Percentiles rank a stretch among this genome's conserved stretches.
Conservation (phyloP, 2,329 filamentous ascomycete genomes). For the Juglanconis sp. region DNA sequence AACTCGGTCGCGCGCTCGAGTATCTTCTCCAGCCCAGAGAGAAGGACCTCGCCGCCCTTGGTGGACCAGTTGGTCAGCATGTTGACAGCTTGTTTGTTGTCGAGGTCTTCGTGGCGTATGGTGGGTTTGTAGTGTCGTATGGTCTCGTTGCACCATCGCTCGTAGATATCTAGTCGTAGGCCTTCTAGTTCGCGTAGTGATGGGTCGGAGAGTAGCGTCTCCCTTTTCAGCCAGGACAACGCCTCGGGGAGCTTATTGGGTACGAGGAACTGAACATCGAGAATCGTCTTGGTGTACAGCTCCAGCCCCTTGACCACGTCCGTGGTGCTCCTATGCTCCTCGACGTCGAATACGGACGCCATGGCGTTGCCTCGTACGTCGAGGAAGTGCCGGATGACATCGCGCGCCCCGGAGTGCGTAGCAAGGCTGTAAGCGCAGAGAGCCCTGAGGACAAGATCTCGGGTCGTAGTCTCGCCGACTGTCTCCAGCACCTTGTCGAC, state of each 20-base stretch:
- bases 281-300: conserved; percentile 73
- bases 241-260: conserved; percentile 70
- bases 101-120: conserved; percentile 75
- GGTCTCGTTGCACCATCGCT: conserved; percentile 77
- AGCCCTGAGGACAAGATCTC: conserved; percentile 63
- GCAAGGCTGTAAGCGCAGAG: conserved; percentile 80
- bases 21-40: conserved; percentile 59
- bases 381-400: conserved; percentile 77
- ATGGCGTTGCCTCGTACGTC: conserved; percentile 69
- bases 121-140: conserved; percentile 84
- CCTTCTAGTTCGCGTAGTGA: conserved; percentile 65
- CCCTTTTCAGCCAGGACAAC: conserved; percentile 64
- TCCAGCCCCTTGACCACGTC: conserved; percentile 63
- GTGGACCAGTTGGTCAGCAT: conserved; percentile 64
- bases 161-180: conserved; percentile 73
- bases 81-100: conserved; percentile 55
- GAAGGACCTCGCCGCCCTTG: conserved; percentile 55
- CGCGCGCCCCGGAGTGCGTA: conserved; percentile 74
- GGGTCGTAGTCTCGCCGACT: conserved; percentile 49
- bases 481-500: conserved; percentile 68
- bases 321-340: conserved; percentile 38
- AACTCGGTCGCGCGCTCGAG: conserved; percentile 63
- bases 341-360: conserved; percentile 53
- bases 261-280: conserved; percentile 73
- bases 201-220: conserved; percentile 68